Evolutionary conservation across 2,329 filamentous ascomycete species (phyloP).

Genomic region (Pyricularia sp.): DNA sequence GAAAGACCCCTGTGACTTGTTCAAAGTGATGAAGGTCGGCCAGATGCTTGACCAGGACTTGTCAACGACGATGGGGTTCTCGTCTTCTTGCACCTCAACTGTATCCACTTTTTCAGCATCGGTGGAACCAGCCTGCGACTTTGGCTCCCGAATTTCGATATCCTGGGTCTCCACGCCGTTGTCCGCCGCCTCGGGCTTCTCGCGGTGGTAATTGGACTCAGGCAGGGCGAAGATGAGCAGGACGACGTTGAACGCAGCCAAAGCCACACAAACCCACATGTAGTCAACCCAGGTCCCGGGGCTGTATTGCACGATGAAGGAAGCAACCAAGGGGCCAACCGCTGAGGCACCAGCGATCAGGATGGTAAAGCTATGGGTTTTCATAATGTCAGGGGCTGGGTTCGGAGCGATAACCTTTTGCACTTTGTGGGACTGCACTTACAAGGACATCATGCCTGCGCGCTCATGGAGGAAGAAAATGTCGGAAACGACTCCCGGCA

Average conservation of each 20-base stretch:
- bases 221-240: not conserved
- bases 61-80: not conserved
- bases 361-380: conserved; percentile 5
- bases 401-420: not conserved
- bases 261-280: conserved; percentile 4
- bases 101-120: not conserved
- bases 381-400: not conserved
- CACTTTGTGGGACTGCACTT: not conserved
- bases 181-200: not conserved
- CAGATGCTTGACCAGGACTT: not conserved
- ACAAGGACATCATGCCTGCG: conserved; percentile 7
- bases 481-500: conserved; percentile 7
- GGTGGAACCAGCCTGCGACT: not conserved
- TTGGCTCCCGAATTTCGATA: not conserved
- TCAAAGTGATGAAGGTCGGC: not conserved
- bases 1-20: not conserved
- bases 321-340: conserved; percentile 5
- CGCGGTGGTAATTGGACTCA: not conserved
- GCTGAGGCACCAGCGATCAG: conserved; percentile 6
- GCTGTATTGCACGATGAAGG: conserved; percentile 4
- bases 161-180: not conserved
- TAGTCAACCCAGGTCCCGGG: conserved; percentile 6
- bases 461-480: conserved; percentile 8
- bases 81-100: not conserved
- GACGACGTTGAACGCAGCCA: conserved; percentile 4